Conservation (phyloP, 257 asterid genomes). For the Solanum tacnaense region DNA sequence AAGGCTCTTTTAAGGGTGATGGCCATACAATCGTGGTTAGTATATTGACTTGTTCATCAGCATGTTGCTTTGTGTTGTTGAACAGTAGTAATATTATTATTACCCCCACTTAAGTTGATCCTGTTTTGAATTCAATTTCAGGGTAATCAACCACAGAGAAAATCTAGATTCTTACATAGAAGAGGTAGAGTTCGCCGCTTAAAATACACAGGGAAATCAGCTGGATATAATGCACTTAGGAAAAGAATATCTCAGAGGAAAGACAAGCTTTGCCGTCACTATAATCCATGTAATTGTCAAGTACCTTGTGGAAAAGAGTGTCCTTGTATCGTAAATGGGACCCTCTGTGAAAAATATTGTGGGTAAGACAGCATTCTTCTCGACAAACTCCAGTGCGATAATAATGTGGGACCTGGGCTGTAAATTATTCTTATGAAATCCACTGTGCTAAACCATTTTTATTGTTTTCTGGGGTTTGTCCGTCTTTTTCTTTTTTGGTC, state of each 20-base stretch:
- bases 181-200: conserved; percentile 88
- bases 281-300: conserved; percentile 88
- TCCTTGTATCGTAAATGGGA: conserved; percentile 71
- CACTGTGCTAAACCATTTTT: not conserved
- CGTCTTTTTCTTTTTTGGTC: not conserved
- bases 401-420: not conserved
- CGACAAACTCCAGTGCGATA: not conserved
- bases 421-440: not conserved
- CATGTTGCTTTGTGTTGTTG: not conserved
- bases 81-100: not conserved
- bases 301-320: conserved; percentile 90
- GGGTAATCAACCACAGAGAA: conserved; percentile 80
- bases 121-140: conserved; percentile 13
- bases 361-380: conserved; percentile 41
- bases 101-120: not conserved
- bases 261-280: conserved; percentile 91
- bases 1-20: conserved; percentile 56
- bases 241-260: conserved; percentile 83
- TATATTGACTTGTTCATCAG: not conserved
- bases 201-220: conserved; percentile 87
- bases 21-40: conserved; percentile 61
- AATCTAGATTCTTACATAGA: conserved; percentile 81
- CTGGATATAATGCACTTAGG: conserved; percentile 80
- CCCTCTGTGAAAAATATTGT: conserved; percentile 92
- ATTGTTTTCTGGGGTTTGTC: not conserved